A percentile compares a stretch with the other conserved stretches of the same genome.
phyloP scores from a whole-genome alignment of 495 filamentous ascomycete species.

The Trichoderma orchidacearum region DNA sequence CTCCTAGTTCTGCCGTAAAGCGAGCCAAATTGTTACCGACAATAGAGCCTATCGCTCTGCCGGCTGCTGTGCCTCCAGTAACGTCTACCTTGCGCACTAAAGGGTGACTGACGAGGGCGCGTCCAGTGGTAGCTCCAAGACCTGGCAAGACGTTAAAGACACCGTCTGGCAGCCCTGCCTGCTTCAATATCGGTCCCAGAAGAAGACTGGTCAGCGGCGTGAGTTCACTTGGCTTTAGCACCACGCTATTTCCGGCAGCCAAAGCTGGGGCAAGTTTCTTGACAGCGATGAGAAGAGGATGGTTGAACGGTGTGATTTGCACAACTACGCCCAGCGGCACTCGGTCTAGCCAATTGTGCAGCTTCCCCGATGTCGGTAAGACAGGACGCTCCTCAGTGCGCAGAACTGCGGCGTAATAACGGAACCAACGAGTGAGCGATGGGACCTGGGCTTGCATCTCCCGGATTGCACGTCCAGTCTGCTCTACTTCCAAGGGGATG shows the following conservation, averaged over 20 bases:
- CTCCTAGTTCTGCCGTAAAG: slow-evolving; percentile 46
- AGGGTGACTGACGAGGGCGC: slow-evolving; percentile 36
- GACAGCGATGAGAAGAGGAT: slow-evolving; percentile 48
- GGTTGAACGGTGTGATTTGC: slow-evolving; percentile 54
- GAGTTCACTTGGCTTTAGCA: slow-evolving; percentile 49
- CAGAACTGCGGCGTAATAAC: slow-evolving; percentile 46
- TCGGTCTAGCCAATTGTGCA: slow-evolving; percentile 48
- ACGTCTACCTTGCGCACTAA: slow-evolving; percentile 47
- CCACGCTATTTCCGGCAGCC: slow-evolving; percentile 46
- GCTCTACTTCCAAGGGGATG: slow-evolving; percentile 41
- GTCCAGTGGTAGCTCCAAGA: slow-evolving; percentile 38
- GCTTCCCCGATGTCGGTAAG: slow-evolving; percentile 42
- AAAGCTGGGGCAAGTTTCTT: slow-evolving; percentile 50
- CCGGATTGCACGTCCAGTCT: slow-evolving; percentile 48
- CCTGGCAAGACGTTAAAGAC: slow-evolving; percentile 45
- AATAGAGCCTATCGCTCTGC: slow-evolving; percentile 27
- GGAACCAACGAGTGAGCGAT: slow-evolving; percentile 48
- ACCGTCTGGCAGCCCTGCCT: slow-evolving; percentile 42
- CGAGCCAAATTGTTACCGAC: slow-evolving; percentile 37
- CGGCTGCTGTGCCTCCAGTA: slow-evolving; percentile 40
- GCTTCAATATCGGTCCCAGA: slow-evolving; percentile 35
- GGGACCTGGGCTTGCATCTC: slow-evolving; percentile 54
- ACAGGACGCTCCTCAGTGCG: slow-evolving; percentile 47
- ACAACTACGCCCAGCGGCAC: slow-evolving; percentile 48
- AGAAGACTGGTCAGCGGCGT: slow-evolving; percentile 43